Evolutionary conservation across 257 asterid species (phyloP), one percentile per base, ranked within the genome.

Genomic region (Primulina tabacum): DNA sequence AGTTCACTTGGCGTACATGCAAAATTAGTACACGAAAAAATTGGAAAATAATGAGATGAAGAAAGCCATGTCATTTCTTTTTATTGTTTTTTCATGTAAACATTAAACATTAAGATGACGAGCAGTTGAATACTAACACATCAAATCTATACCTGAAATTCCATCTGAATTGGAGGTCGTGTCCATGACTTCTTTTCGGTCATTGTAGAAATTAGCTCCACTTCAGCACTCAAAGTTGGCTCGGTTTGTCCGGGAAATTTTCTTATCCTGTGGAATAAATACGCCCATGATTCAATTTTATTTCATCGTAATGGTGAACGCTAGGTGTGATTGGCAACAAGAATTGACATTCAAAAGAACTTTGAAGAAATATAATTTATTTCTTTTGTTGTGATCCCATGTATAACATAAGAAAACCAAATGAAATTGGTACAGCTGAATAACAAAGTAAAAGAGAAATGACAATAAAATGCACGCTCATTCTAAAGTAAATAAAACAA

Each of bases 211-310:
- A 94, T 94, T 80, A 94, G 83, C 83, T 94, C 99, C 66, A 94
- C 90, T 82, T 94, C 99, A 70, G 99, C 99, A 75, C 99, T 94
- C 85, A 94, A 70, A 62, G 99, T 94, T 53, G 99, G 89, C 79
- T 94, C 99, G 73, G 99, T 94, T 85, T 94, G 99, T 60, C 99
- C 99, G 20, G 99, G 99, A 73, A 94, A 94, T 84, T 94, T 94
- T 78, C 90, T 84, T 73, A 94, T 94, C 95, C 99, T 94, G 94
- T 73, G 80, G 70, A 63, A 24, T 73, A 60, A 71, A 37, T 50
- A 69, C 33, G 38, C 30, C 62, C 67, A 75, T 65, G 53, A 66
- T 61, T 18, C 66, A 37, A 43, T 26, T 56, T 59, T 6, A 26
- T 18, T 5, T 21, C 33, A 59, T 64, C 33, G 24, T 17, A 43